These are phyloP conservation scores for Moesziomyces globuligerus DNA, from an alignment of 1,284 basidiomycete species.

Conservation along the genomic window DNA sequence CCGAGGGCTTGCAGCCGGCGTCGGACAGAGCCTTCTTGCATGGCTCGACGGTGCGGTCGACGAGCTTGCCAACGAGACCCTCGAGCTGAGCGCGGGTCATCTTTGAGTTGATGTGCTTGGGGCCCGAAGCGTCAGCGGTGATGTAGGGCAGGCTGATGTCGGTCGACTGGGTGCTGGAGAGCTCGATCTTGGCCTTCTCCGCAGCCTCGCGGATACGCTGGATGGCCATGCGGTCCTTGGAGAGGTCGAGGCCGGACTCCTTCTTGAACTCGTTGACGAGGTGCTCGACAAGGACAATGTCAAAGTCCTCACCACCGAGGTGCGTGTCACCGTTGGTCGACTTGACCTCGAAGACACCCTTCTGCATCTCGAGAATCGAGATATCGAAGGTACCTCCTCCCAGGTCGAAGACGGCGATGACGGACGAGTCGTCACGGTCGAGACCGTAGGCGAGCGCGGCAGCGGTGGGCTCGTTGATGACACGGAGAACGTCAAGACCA, in stretches of 20 bases:
- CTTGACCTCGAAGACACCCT: constrained; percentile 99
- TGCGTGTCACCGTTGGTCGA: constrained; percentile 99
- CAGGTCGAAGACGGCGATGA: constrained; percentile 94
- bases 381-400: constrained; percentile 97
- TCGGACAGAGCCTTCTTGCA: constrained; percentile 95
- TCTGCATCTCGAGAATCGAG: constrained; percentile 98
- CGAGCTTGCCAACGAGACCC: constrained; percentile 80
- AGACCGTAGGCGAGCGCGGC: constrained; percentile 91
- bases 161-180: constrained; percentile 90
- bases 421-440: constrained; percentile 54
- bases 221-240: constrained; percentile 92
- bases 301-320: constrained; percentile 98
- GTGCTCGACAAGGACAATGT: constrained; percentile 87
- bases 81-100: constrained; percentile 90
- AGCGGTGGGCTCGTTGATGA: constrained; percentile 98
- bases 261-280: constrained; percentile 94
- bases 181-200: constrained; percentile 98
- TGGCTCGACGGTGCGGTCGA: constrained; percentile 91
- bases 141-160: constrained; percentile 96
- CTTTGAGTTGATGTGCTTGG: constrained; percentile 95
- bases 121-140: constrained; percentile 90
- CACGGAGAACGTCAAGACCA: constrained; percentile 94
- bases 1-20: constrained; percentile 88
- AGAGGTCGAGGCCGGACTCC: constrained; percentile 83
- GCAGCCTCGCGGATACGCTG: constrained; percentile 98